Conservation (phyloP, 345 rosid genomes). For the Lepidium didymum region DNA sequence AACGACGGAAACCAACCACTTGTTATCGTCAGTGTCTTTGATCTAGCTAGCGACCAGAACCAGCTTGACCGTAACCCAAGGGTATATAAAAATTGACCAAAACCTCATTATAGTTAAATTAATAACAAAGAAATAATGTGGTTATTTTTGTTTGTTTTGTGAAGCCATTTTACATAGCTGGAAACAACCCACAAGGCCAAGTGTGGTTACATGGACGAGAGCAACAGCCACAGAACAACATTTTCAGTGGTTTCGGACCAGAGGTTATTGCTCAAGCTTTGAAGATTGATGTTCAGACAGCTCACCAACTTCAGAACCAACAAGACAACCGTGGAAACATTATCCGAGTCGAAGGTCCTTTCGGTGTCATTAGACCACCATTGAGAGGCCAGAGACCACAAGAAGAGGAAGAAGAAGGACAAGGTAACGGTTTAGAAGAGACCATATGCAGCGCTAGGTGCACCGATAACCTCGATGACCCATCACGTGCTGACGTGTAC, state of each 20-base stretch:
- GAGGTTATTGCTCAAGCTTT: conserved; percentile 43
- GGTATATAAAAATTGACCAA: conserved; percentile 27
- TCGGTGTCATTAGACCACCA: conserved; percentile 43
- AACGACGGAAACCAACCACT: conserved; percentile 47
- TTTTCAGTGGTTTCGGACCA: conserved; percentile 39
- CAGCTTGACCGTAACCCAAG: conserved; percentile 57
- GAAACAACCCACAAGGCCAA: conserved; percentile 45
- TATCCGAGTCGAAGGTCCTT: conserved; percentile 35
- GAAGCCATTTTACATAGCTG: conserved; percentile 54
- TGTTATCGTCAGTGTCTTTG: conserved; percentile 35
- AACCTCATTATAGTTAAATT: not conserved
- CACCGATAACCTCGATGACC: conserved; percentile 38
- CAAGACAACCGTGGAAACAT: conserved; percentile 48
- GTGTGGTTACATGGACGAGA: conserved; percentile 14
- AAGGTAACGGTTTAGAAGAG: conserved; percentile 50
- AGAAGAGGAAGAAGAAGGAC: not conserved
- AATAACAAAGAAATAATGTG: not conserved
- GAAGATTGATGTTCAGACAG: conserved; percentile 32
- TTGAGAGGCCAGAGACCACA: conserved; percentile 9
- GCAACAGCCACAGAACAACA: conserved; percentile 19
- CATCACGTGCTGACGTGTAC: conserved; percentile 45
- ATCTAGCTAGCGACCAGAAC: conserved; percentile 38
- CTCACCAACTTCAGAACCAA: conserved; percentile 35
- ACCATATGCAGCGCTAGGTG: conserved; percentile 42
- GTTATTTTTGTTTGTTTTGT: not conserved